These are phyloP conservation scores for Panaeolus cyanescens DNA, from an alignment of 768 basidiomycete genomes.

Conservation along the genomic window DNA sequence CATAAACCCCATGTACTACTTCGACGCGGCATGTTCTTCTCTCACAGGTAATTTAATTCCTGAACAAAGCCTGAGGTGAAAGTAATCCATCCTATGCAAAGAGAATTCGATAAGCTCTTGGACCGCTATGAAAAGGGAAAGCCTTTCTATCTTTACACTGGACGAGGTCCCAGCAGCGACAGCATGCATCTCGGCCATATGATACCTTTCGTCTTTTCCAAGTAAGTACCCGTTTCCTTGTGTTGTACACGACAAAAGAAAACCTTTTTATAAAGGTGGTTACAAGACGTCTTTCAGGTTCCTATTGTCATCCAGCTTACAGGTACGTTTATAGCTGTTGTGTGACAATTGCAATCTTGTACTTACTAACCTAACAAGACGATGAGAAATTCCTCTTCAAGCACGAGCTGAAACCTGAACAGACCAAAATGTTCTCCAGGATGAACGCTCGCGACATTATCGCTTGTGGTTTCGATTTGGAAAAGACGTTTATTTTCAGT, in stretches of 20 bases:
- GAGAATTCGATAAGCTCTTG: constrained; percentile 91
- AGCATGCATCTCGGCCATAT: constrained; percentile 98
- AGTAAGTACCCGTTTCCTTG: constrained; percentile 51
- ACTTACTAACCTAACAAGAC: constrained; percentile 47
- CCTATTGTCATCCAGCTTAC: constrained; percentile 96
- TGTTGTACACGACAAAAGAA: background rate
- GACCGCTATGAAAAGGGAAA: constrained; percentile 96
- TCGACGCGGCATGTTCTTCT: constrained; percentile 94
- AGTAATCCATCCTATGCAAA: constrained; percentile 29
- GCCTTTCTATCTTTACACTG: constrained; percentile 98
- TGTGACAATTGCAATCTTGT: background rate
- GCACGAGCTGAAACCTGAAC: constrained; percentile 87
- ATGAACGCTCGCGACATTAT: constrained; percentile 96
- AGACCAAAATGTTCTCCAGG: constrained; percentile 78
- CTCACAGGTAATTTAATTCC: constrained; percentile 72
- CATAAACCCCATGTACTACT: constrained; percentile 85
- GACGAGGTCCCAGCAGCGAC: constrained; percentile 93
- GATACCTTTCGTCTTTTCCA: constrained; percentile 96
- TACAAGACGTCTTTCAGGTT: constrained; percentile 94
- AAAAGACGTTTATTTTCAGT: constrained; percentile 97
- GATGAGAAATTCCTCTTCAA: constrained; percentile 99
- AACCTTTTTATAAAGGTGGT: constrained; percentile 61
- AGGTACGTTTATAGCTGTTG: constrained; percentile 44
- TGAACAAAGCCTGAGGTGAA: background rate
- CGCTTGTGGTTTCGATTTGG: constrained; percentile 88